Conservation (phyloP, 768 basidiomycete genomes). For the Calocybe cyanea region DNA sequence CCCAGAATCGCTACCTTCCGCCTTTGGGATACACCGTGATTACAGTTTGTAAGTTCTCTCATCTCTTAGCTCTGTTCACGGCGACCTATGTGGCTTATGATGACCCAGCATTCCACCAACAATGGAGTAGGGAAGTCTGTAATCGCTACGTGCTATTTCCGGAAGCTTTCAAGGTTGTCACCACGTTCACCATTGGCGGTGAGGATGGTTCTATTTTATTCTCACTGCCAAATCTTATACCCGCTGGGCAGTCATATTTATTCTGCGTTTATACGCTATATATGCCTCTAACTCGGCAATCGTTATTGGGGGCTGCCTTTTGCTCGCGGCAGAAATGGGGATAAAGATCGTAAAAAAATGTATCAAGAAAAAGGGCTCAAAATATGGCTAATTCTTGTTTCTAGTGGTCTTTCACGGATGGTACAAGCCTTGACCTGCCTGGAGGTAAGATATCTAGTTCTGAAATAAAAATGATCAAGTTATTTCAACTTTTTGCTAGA, state of each 20-base stretch:
- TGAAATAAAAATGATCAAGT: neutral
- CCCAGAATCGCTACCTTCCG: constrained; percentile 33
- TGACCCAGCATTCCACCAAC: constrained; percentile 27
- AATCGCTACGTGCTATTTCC: constrained; percentile 31
- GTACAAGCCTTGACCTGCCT: constrained; percentile 26
- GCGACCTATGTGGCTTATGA: neutral
- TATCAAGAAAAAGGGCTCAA: neutral
- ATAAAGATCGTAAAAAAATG: constrained; percentile 28
- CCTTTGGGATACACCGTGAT: constrained; percentile 33
- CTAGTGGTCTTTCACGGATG: constrained; percentile 35
- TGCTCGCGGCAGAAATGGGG: constrained; percentile 23
- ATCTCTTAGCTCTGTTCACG: neutral
- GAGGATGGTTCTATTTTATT: neutral
- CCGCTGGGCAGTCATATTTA: constrained; percentile 4
- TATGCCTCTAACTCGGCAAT: constrained; percentile 21
- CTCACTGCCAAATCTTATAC: neutral
- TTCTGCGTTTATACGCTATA: constrained; percentile 20
- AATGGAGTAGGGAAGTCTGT: constrained; percentile 29
- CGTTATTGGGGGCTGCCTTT: constrained; percentile 14
- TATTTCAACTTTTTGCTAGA: constrained; percentile 13
- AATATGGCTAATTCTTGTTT: constrained; percentile 15
- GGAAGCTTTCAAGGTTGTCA: constrained; percentile 30
- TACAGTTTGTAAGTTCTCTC: constrained; percentile 26
- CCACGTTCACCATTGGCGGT: constrained; percentile 29
- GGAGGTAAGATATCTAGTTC: constrained; percentile 20